Base-by-base conservation (phyloP, 768 basidiomycete species). In the Pilatotrama ljubarskyi region DNA sequence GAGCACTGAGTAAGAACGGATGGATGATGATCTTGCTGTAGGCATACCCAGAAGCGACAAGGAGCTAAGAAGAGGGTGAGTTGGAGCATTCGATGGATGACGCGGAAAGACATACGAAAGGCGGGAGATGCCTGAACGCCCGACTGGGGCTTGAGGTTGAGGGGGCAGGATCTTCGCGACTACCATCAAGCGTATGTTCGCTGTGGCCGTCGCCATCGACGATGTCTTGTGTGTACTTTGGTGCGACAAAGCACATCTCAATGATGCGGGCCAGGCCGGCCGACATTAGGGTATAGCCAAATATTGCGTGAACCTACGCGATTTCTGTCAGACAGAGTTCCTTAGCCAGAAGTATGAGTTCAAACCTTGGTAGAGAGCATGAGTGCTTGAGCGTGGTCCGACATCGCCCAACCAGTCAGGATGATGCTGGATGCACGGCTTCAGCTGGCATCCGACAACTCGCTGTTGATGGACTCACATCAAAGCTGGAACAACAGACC, bases 341-440 rank as follows among this genome's bases (percentile, higher is more conserved):
- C n/a, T n/a, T n/a, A n/a, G n/a, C n/a, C n/a, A n/a, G 7, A 22
- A 3, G 25, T 17, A 29, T 8, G 6, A 7, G 26, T 15, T 42
- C 66, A 48, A 53, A 92, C 92, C 76, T 85, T 86, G 1, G 93
- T 91, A 0, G 93, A 93, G 38, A 95, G 77, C 84, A 86, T 87
- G 49, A 94, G 78, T 5, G 84, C 85, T 75, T 98, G 95, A 0
- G 84, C 84, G 64, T 97, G 95, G 43, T 91, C 86, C 0, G 90
- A 90, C 91, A 97, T 95, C 0, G 88, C 94, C 87, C 91, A 96
- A 6, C 95, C 95, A 0, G 95, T 97, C 59, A 97, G 77, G 58
- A 93, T 86, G 64, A 95, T 88, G 48, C 90, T 93, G 59, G 36
- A 40, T 14, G 59, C 22, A 61, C 50, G 50, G 22, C 44, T 49